Percentiles rank a stretch among this genome's conserved stretches.
These are phyloP conservation scores for Tulasnella calospora DNA, from an alignment of 768 basidiomycete genomes.

Conservation along the genomic window DNA sequence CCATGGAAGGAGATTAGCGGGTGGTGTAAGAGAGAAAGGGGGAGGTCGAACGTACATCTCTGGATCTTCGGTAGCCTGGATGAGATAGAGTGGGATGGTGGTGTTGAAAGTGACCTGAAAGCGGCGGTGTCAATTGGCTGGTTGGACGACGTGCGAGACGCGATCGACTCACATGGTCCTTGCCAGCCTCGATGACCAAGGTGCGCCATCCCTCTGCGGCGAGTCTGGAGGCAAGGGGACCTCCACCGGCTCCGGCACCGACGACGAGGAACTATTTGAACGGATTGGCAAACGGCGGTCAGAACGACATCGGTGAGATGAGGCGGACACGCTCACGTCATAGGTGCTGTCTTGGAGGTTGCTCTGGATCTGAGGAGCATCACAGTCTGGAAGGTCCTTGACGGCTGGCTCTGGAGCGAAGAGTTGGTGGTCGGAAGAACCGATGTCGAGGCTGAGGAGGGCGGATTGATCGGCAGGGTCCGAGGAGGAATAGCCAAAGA, in stretches of 20 bases:
- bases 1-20: neutral
- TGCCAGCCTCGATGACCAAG: constrained; percentile 20
- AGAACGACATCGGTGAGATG: neutral
- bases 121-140: neutral
- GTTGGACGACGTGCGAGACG: neutral
- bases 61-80: constrained; percentile 21
- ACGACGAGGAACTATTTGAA: neutral
- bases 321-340: neutral
- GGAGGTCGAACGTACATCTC: constrained; percentile 1
- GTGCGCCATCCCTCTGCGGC: neutral
- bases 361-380: neutral
- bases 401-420: constrained; percentile 3
- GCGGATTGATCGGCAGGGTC: neutral
- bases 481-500: neutral
- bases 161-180: neutral
- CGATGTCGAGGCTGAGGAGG: neutral
- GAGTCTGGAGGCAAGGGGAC: constrained; percentile 12
- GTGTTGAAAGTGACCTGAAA: constrained; percentile 19
- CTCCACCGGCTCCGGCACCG: constrained; percentile 17
- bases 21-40: neutral
- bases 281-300: neutral
- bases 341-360: neutral
- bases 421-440: neutral
- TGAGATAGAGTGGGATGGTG: constrained; percentile 21
- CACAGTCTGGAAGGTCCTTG: neutral